Evolutionary conservation across 345 rosid genomes (phyloP).

Genomic region (Draba incana): DNA sequence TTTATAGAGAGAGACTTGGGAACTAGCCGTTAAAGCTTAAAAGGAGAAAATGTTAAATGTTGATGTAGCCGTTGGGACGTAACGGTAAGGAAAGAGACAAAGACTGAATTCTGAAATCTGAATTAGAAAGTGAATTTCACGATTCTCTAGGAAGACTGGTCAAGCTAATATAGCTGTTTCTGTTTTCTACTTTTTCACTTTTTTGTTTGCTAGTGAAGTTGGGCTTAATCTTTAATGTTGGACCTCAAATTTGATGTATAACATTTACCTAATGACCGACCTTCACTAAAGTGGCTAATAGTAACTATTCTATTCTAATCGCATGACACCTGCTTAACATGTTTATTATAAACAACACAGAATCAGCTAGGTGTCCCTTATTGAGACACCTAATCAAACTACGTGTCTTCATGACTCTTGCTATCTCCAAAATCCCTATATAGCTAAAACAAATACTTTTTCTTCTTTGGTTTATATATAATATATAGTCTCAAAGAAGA

Average conservation of each 20-base stretch:
- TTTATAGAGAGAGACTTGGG: slow-evolving; percentile 25
- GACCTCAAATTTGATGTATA: background rate
- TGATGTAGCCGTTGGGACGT: slow-evolving; percentile 39
- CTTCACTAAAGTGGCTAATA: slow-evolving; percentile 13
- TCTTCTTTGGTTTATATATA: background rate
- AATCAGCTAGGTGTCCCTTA: slow-evolving; percentile 36
- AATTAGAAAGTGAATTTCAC: background rate
- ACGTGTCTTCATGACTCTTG: slow-evolving; percentile 34
- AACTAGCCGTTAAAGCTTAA: slow-evolving; percentile 34
- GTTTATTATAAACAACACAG: slow-evolving; percentile 5
- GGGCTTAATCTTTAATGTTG: background rate
- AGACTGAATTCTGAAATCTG: background rate
- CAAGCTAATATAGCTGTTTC: slow-evolving; percentile 23
- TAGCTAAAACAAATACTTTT: background rate
- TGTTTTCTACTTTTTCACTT: background rate
- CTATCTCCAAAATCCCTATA: slow-evolving; percentile 1
- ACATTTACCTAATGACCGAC: no score
- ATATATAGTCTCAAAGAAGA: no score
- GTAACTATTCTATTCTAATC: background rate
- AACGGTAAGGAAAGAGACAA: slow-evolving; percentile 33
- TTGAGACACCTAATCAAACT: slow-evolving; percentile 22
- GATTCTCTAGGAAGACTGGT: slow-evolving; percentile 34
- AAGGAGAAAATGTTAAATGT: background rate
- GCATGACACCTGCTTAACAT: slow-evolving; percentile 38
- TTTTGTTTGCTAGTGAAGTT: slow-evolving; percentile 14